Conservation (phyloP, 2,329 filamentous ascomycete species). For the Phaeomoniella chlamydospora region DNA sequence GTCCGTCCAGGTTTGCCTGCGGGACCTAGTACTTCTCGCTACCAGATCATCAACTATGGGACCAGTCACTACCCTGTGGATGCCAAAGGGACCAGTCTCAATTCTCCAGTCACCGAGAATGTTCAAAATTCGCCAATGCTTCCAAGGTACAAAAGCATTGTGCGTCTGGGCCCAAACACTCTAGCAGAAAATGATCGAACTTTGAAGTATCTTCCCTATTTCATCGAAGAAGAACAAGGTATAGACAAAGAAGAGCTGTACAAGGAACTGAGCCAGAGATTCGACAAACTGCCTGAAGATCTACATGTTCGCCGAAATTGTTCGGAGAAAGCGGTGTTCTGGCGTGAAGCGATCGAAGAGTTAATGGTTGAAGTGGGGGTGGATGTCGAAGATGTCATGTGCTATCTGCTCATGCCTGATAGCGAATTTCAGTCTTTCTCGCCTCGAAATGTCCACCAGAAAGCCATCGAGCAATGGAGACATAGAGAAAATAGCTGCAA, state of each 20-base stretch:
- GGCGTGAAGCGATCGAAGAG: conserved; percentile 6
- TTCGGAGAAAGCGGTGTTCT: conserved; percentile 8
- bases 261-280: conserved; percentile 5
- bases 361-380: conserved; percentile 2
- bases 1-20: neutral
- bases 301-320: conserved; percentile 6
- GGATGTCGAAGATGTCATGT: conserved; percentile 2
- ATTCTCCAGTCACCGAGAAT: neutral
- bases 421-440: neutral
- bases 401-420: neutral
- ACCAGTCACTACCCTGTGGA: neutral
- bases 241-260: conserved; percentile 6
- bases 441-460: neutral
- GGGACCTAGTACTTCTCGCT: neutral
- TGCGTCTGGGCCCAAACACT: conserved; percentile 8
- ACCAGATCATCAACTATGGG: neutral
- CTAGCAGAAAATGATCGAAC: conserved; percentile 9
- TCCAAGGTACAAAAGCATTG: conserved; percentile 10
- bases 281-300: neutral
- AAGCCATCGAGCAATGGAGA: neutral
- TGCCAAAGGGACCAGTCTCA: neutral
- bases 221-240: conserved; percentile 7
- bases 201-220: conserved; percentile 9
- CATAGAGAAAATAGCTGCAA: neutral
- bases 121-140: conserved; percentile 1